These are phyloP conservation scores for Diphasiastrum complanatum DNA, from an alignment of 83 land plant species.

Conservation along the genomic window DNA sequence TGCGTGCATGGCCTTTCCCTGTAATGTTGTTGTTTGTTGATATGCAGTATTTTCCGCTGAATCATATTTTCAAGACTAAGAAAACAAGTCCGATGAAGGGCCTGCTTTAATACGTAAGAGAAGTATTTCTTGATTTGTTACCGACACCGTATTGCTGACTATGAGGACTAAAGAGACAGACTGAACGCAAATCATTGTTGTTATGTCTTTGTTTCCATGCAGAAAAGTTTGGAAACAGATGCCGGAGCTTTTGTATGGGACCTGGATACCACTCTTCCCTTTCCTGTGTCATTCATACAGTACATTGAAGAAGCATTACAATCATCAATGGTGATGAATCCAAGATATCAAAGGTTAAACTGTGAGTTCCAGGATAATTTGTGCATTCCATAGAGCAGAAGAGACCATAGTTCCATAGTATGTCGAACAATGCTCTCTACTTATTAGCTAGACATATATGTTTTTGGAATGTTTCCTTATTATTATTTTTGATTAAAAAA, in stretches of 20 bases:
- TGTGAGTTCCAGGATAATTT: too few relatives aligned
- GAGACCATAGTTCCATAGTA: too few relatives aligned
- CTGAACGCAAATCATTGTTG: background rate
- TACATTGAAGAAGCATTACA: slow-evolving; percentile 60
- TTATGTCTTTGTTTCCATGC: background rate
- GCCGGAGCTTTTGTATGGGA: slow-evolving; percentile 62
- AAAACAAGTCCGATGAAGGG: background rate
- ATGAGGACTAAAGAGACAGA: background rate
- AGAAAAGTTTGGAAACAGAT: slow-evolving; percentile 5
- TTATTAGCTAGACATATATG: too few relatives aligned
- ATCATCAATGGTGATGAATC: slow-evolving; percentile 41
- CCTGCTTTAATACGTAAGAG: too few relatives aligned
- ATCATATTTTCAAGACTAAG: background rate
- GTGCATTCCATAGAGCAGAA: too few relatives aligned
- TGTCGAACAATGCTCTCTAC: too few relatives aligned
- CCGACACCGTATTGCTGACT: background rate
- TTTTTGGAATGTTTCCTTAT: too few relatives aligned
- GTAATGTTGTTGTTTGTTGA: background rate
- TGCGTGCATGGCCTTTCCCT: background rate
- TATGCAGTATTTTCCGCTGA: background rate
- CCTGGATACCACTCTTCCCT: slow-evolving; percentile 72
- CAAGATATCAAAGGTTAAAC: slow-evolving; percentile 31
- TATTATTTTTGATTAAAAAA: too few relatives aligned
- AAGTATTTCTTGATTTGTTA: too few relatives aligned
- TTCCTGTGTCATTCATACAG: slow-evolving; percentile 46